Evolutionary conservation across 2,329 filamentous ascomycete species (phyloP).

Genomic region (Neopestalotiopsis rosae): DNA sequence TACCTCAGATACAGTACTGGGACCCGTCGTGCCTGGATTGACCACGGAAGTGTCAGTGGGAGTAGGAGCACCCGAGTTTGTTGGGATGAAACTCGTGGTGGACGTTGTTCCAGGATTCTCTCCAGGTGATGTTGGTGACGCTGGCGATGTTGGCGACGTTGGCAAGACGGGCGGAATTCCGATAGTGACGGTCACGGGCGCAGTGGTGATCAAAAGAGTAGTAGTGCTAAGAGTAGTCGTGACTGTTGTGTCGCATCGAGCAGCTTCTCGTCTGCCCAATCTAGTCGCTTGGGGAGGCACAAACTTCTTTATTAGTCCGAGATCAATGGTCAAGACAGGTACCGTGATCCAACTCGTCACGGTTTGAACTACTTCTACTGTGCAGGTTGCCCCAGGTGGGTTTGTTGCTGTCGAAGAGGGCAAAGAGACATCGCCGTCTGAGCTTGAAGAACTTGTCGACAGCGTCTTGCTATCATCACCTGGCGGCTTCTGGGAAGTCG

Average conservation of each 20-base stretch:
- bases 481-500: background rate
- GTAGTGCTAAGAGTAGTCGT: constrained; percentile 2
- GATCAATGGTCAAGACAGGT: background rate
- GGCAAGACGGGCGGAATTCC: background rate
- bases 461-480: background rate
- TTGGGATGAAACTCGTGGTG: background rate
- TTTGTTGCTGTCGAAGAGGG: background rate
- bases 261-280: background rate
- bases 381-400: background rate
- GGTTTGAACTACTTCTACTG: background rate
- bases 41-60: background rate
- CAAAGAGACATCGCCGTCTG: background rate
- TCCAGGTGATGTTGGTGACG: background rate
- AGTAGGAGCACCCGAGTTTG: background rate
- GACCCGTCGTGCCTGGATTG: background rate
- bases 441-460: background rate
- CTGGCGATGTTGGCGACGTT: background rate
- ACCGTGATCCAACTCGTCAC: background rate
- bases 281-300: background rate
- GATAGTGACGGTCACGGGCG: background rate
- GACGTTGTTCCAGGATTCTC: background rate
- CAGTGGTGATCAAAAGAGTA: background rate
- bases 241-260: background rate
- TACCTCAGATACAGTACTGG: background rate
- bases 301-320: background rate